phyloP scores from a whole-genome alignment of 2,329 filamentous ascomycete genomes.

The Neonectria hederae region DNA sequence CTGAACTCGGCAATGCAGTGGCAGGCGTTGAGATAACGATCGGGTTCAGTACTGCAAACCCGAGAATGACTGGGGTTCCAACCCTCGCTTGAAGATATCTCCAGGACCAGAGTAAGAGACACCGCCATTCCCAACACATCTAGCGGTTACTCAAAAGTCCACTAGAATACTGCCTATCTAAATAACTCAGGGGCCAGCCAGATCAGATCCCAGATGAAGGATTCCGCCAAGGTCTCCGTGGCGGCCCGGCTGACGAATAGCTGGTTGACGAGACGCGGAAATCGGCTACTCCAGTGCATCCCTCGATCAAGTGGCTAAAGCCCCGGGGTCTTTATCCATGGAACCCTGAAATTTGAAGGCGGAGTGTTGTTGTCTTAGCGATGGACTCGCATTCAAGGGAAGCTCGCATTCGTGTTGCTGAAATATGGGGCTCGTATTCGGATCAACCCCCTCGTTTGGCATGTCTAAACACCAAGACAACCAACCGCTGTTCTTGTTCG shows the following conservation, averaged over 20 bases:
- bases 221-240: neutral
- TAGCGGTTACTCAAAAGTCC: neutral
- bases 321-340: neutral
- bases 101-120: neutral
- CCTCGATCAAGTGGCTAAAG: neutral
- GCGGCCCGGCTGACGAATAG: neutral
- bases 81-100: neutral
- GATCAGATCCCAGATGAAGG: neutral
- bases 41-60: neutral
- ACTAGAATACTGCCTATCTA: neutral
- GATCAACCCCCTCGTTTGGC: neutral
- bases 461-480: neutral
- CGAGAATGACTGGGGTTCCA: neutral
- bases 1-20: neutral
- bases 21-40: neutral
- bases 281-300: neutral
- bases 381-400: constrained; percentile 21
- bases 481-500: constrained; percentile 24
- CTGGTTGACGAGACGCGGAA: neutral
- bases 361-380: neutral
- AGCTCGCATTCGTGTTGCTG: constrained; percentile 23
- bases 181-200: neutral
- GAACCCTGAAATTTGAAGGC: neutral
- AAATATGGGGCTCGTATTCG: constrained; percentile 27
- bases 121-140: neutral